Evolutionary conservation across 768 basidiomycete species (phyloP).

Genomic region (Postia placenta): DNA sequence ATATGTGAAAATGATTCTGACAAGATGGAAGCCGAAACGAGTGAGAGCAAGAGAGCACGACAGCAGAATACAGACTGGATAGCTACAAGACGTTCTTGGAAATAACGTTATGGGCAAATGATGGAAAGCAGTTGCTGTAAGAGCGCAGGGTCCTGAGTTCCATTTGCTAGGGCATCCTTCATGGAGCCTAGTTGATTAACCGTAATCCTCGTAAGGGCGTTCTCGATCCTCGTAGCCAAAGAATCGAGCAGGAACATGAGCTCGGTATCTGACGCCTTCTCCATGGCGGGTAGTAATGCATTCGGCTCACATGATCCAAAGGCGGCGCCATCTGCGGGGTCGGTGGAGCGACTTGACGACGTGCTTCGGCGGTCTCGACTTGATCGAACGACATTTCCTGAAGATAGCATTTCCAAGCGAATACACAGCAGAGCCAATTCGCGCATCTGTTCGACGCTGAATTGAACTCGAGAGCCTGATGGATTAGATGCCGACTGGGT

Average conservation of each 20-base stretch:
- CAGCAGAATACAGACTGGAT: constrained; percentile 3
- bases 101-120: not conserved
- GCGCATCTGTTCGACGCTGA: constrained; percentile 68
- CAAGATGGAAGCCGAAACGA: not conserved
- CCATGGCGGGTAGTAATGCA: constrained; percentile 63
- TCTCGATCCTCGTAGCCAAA: constrained; percentile 69
- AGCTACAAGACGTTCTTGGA: not conserved
- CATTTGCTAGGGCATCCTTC: not conserved
- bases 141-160: not conserved
- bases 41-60: constrained; percentile 2
- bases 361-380: constrained; percentile 32
- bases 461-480: constrained; percentile 50
- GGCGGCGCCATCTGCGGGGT: constrained; percentile 10
- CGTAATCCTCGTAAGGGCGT: constrained; percentile 36
- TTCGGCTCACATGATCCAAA: constrained; percentile 56
- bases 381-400: constrained; percentile 52
- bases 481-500: constrained; percentile 25
- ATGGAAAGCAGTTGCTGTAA: not conserved
- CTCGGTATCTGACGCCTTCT: constrained; percentile 67
- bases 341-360: constrained; percentile 16
- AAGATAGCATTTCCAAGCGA: constrained; percentile 72
- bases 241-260: constrained; percentile 73
- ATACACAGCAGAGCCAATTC: constrained; percentile 70
- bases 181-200: constrained; percentile 8
- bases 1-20: not conserved